A percentile compares a stretch with the other conserved stretches of the same genome.
Conservation (phyloP, 139 green algal genomes). For the Haematococcus lacustris region DNA sequence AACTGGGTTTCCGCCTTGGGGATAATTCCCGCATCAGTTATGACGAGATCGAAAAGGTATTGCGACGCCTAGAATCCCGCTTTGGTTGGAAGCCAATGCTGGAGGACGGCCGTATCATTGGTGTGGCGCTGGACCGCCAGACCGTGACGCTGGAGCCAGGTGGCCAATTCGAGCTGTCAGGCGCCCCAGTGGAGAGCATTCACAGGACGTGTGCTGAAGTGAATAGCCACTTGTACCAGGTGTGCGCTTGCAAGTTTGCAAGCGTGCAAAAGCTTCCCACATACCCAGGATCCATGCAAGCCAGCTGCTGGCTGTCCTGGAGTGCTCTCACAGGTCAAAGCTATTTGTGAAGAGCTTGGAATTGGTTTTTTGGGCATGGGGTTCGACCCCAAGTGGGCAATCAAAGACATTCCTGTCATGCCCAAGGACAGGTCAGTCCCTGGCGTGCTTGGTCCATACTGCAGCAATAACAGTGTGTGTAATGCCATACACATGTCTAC, state of each 20-base stretch:
- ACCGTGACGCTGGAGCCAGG: constrained; percentile 95
- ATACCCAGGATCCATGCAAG: not conserved
- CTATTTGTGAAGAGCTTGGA: constrained; percentile 71
- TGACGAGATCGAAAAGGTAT: constrained; percentile 68
- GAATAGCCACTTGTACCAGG: constrained; percentile 91
- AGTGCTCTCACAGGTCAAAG: constrained; percentile 60
- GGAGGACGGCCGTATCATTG: constrained; percentile 89
- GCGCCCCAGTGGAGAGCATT: constrained; percentile 81
- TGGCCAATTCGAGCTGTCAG: constrained; percentile 96
- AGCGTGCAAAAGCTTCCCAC: too few relatives aligned
- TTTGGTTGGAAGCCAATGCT: constrained; percentile 88
- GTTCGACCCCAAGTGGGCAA: constrained; percentile 87
- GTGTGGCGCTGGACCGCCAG: constrained; percentile 70
- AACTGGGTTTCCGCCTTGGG: constrained; percentile 81
- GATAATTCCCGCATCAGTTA: constrained; percentile 67
- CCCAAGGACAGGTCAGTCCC: constrained; percentile 69
- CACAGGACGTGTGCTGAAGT: constrained; percentile 94
- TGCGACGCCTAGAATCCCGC: constrained; percentile 40
- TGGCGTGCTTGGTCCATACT: not conserved
- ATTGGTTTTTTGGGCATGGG: constrained; percentile 78
- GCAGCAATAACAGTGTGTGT: too few relatives aligned
- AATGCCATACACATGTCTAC: too few relatives aligned
- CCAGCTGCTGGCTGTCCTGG: not conserved
- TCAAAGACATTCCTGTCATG: constrained; percentile 88
- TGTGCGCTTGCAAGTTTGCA: too few relatives aligned